Evolutionary conservation across 192 early-diverging fungal species (phyloP).

Genomic region (Glomus cerebriforme): DNA sequence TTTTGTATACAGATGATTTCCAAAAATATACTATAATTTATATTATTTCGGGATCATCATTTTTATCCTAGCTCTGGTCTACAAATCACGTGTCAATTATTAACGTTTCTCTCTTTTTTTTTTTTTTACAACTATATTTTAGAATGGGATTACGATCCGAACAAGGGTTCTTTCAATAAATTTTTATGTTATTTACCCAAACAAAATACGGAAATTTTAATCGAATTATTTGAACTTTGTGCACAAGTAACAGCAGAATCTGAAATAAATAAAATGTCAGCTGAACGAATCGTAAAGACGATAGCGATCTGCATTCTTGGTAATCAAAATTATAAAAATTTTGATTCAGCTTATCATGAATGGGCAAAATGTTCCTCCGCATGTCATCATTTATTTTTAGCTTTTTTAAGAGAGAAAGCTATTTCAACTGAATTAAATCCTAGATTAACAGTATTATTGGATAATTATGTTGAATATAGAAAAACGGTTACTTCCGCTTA

Average conservation of each 20-base stretch:
- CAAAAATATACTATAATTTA: too few species aligned
- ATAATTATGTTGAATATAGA: constrained; percentile 29
- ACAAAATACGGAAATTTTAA: constrained; percentile 23
- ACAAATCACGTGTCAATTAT: neutral
- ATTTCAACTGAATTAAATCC: neutral
- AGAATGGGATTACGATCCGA: constrained; percentile 33
- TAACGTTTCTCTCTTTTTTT: neutral
- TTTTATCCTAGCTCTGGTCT: too few species aligned
- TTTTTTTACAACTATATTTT: neutral
- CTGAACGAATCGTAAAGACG: constrained; percentile 22
- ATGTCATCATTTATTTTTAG: constrained; percentile 28
- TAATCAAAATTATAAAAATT: constrained; percentile 6
- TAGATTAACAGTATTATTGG: constrained; percentile 21
- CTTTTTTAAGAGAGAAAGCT: constrained; percentile 20
- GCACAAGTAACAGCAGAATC: constrained; percentile 24
- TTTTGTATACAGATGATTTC: too few species aligned
- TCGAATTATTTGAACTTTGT: constrained; percentile 18
- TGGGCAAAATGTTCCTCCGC: constrained; percentile 27
- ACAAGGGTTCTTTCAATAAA: constrained; percentile 26
- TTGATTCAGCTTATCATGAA: constrained; percentile 24
- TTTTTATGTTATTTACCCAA: constrained; percentile 23
- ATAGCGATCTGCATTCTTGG: constrained; percentile 22
- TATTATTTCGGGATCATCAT: too few species aligned
- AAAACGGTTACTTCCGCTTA: neutral
- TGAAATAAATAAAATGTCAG: constrained; percentile 29